Conservation (phyloP, 495 filamentous ascomycete species). For the Physcia stellaris region DNA sequence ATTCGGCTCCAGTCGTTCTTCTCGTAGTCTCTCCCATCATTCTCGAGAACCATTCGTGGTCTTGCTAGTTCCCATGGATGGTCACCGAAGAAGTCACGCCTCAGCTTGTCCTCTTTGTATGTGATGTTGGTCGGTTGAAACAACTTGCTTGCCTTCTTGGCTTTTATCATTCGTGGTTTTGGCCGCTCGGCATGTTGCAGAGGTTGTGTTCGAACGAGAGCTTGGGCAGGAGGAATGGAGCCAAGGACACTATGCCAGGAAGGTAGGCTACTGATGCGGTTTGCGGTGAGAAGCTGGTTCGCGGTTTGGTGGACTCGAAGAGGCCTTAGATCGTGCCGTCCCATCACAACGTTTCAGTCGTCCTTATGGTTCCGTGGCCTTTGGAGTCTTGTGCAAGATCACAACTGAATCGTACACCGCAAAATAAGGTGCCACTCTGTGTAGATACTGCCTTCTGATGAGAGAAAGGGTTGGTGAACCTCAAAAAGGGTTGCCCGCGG, state of each 20-base stretch:
- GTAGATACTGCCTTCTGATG: no score
- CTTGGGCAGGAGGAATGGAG: constrained; percentile 66
- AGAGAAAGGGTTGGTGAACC: no score
- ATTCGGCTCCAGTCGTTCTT: constrained; percentile 68
- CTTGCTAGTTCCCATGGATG: constrained; percentile 96
- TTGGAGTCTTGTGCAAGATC: no score
- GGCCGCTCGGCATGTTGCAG: constrained; percentile 52
- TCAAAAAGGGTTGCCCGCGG: no score
- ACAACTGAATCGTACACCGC: no score
- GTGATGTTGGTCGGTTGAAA: constrained; percentile 66
- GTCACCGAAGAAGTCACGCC: constrained; percentile 71
- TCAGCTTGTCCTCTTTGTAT: constrained; percentile 77
- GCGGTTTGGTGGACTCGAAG: constrained; percentile 59
- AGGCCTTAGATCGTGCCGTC: constrained; percentile 59
- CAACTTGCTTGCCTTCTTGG: constrained; percentile 54
- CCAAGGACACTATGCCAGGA: constrained; percentile 65
- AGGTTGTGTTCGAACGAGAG: constrained; percentile 54
- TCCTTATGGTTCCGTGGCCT: no score
- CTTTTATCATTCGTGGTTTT: constrained; percentile 33
- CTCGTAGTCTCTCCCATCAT: constrained; percentile 66
- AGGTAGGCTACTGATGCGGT: constrained; percentile 38
- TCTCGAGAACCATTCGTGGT: constrained; percentile 71
- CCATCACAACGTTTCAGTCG: constrained; percentile 33
- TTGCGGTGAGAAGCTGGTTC: constrained; percentile 38
- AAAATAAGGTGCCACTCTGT: no score